A percentile compares a stretch with the other conserved stretches of the same genome.
These are phyloP conservation scores for Knoxia roxburghii DNA, from an alignment of 257 asterid genomes.

Conservation along the genomic window DNA sequence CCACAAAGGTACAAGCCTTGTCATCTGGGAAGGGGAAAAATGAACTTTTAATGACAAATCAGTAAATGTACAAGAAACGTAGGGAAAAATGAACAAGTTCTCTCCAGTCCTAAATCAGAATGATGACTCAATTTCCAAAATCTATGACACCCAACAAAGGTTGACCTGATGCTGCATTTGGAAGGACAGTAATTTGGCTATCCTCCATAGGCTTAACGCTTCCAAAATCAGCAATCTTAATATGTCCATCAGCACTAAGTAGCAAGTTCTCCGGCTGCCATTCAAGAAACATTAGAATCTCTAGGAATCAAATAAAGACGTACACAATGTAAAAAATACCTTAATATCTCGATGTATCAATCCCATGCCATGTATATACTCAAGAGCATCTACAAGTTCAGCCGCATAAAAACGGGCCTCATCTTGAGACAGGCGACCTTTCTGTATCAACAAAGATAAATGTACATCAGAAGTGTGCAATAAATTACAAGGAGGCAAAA, in stretches of 20 bases:
- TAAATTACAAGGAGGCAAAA: conserved; percentile 12
- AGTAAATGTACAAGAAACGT: neutral
- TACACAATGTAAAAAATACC: conserved; percentile 38
- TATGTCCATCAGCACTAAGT: conserved; percentile 84
- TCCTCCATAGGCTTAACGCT: conserved; percentile 98
- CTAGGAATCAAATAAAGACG: conserved; percentile 12
- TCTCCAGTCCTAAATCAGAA: neutral
- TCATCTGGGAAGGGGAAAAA: conserved; percentile 50
- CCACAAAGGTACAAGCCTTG: conserved; percentile 98
- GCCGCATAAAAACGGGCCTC: conserved; percentile 96
- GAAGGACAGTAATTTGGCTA: conserved; percentile 87
- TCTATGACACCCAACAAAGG: conserved; percentile 10
- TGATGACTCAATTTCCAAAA: neutral
- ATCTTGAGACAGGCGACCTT: conserved; percentile 83
- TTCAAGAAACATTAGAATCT: conserved; percentile 32
- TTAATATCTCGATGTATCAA: conserved; percentile 94
- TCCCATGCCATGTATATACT: conserved; percentile 93
- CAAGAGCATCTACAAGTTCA: conserved; percentile 97
- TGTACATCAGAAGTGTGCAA: conserved; percentile 14
- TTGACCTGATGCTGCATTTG: conserved; percentile 94
- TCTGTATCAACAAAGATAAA: conserved; percentile 51
- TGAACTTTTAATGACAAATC: neutral
- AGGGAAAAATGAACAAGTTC: neutral
- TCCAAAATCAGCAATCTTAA: conserved; percentile 98
- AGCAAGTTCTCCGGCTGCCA: conserved; percentile 97